Conservation (phyloP, 768 basidiomycete genomes). For the Tricholoma sp. region DNA sequence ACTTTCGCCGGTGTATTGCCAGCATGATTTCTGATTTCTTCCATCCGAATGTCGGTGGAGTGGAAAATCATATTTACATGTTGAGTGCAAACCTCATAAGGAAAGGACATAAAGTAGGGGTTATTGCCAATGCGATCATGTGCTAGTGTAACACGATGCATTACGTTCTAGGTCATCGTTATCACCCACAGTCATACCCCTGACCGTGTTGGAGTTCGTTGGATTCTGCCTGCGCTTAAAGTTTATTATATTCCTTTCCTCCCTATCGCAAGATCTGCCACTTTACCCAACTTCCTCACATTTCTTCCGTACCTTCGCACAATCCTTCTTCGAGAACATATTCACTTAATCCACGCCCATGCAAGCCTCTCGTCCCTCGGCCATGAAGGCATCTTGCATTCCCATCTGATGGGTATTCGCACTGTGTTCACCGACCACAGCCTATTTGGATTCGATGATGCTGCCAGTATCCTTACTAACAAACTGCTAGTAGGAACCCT, state of each 20-base stretch:
- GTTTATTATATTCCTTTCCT: conserved; percentile 92
- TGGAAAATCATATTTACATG: conserved; percentile 96
- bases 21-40: conserved; percentile 99
- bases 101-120: conserved; percentile 76
- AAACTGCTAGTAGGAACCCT: conserved; percentile 86
- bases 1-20: not conserved
- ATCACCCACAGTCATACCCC: conserved; percentile 91
- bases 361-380: conserved; percentile 87
- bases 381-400: conserved; percentile 89
- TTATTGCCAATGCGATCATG: not conserved
- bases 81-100: conserved; percentile 77
- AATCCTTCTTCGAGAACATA: conserved; percentile 81
- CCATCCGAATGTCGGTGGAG: conserved; percentile 89
- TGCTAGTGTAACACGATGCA: not conserved
- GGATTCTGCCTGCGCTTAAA: conserved; percentile 83
- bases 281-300: conserved; percentile 90
- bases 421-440: conserved; percentile 98
- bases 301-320: conserved; percentile 89
- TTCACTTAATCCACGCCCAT: conserved; percentile 88
- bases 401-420: conserved; percentile 79
- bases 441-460: conserved; percentile 94
- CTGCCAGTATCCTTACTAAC: conserved; percentile 95
- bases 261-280: conserved; percentile 88
- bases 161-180: conserved; percentile 68
- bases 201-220: conserved; percentile 83